Evolutionary conservation across 306 rosid genomes (phyloP).

Genomic region (Quercus cerris): DNA sequence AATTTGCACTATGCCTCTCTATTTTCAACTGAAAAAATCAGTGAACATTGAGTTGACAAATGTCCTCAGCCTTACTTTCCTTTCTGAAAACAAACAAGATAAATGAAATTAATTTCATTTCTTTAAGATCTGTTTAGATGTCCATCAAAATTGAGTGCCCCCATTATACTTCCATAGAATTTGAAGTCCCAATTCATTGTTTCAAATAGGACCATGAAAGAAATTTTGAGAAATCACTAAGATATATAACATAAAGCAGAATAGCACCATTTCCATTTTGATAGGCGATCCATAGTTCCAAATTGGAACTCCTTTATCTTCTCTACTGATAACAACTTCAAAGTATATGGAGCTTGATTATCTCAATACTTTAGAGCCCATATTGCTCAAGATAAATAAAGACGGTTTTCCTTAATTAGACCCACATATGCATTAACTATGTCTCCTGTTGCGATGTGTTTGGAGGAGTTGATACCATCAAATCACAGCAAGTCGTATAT

Average conservation of each 20-base stretch:
- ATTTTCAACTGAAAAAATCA: not conserved
- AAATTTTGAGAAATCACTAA: not conserved
- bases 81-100: not conserved
- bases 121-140: not conserved
- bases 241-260: too few relatives aligned
- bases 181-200: too few relatives aligned
- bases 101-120: not conserved
- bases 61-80: too few relatives aligned
- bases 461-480: constrained; percentile 92
- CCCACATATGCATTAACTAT: constrained; percentile 91
- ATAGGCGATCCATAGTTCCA: not conserved
- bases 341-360: not conserved
- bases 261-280: not conserved
- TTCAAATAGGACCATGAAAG: not conserved
- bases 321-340: not conserved
- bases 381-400: constrained; percentile 5
- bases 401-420: constrained; percentile 52
- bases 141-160: not conserved
- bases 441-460: constrained; percentile 94
- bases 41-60: not conserved
- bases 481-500: constrained; percentile 58
- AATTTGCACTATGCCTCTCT: not conserved
- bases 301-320: not conserved
- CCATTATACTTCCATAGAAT: not conserved
- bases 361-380: not conserved